These are phyloP conservation scores for Xylariaceae sp. DNA, from an alignment of 2,329 filamentous ascomycete genomes.

Conservation along the genomic window DNA sequence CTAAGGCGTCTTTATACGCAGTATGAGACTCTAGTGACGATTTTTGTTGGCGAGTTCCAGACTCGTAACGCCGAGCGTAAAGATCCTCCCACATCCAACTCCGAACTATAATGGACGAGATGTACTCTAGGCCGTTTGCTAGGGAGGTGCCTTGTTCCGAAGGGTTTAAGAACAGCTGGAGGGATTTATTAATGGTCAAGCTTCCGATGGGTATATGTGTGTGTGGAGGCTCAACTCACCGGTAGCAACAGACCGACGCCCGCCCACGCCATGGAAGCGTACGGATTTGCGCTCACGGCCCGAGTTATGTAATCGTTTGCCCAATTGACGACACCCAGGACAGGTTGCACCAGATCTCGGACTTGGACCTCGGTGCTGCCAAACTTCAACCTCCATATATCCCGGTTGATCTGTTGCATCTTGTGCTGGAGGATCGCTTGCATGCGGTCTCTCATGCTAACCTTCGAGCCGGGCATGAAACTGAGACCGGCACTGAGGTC, in stretches of 20 bases:
- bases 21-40: not conserved
- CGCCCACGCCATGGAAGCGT: slow-evolving; percentile 1
- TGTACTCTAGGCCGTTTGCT: slow-evolving; percentile 1
- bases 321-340: not conserved
- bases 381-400: slow-evolving; percentile 6
- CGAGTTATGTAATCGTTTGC: not conserved
- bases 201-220: not conserved
- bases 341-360: not conserved
- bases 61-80: not conserved
- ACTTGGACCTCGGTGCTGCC: not conserved
- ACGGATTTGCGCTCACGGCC: slow-evolving; percentile 1
- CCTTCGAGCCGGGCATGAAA: not conserved
- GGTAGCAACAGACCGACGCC: slow-evolving; percentile 2
- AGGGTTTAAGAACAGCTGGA: slow-evolving; percentile 4
- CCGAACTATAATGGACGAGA: slow-evolving; percentile 1
- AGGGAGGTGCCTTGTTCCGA: not conserved
- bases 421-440: not conserved
- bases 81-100: slow-evolving; percentile 9
- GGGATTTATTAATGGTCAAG: not conserved
- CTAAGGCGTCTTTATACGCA: not conserved
- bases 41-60: not conserved
- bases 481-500: not conserved
- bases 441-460: not conserved
- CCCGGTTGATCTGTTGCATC: not conserved
- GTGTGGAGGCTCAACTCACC: not conserved